Evolutionary conservation across 2,329 filamentous ascomycete genomes (phyloP), one percentile per base, ranked within the genome.

Genomic region (Elsinoe perseae): DNA sequence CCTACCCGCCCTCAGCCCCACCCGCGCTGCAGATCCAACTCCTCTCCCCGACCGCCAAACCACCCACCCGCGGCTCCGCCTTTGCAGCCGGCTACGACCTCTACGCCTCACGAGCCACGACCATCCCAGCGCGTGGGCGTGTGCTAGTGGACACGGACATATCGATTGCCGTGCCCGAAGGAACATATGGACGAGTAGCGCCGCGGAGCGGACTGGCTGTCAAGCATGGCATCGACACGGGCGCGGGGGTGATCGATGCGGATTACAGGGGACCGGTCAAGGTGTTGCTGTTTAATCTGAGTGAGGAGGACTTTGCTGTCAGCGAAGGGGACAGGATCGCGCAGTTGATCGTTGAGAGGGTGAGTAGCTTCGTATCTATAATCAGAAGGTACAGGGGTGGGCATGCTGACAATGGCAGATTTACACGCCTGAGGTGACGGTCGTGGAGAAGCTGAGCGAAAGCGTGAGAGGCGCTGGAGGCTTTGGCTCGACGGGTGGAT

Each of bases 241-340:
- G 95, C 60, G 93, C 93, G 0, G 93, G 93, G 56, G 93, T 98
- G 61, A 97, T 98, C 65, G 93, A 98, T 72, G 91, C 92, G 30
- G 93, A 98, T 73, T 98, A 98, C 77, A 82, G 93, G 32, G 93
- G 93, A 18, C 87, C 87, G 63, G 86, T 98, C 66, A 95, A 95
- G 77, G 87, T 98, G 23, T 79, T 98, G 63, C 81, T 98, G 54
- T 97, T 97, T 73, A 98, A 98, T 75, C 85, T 95, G 71, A 80
- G 80, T 53, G 90, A 95, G 52, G 73, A 75, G 38, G 90, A 95
- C 69, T 97, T 95, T 68, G 77, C 75, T 43, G 77, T 98, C 62
- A 85, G 86, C 66, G 84, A 86, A 68, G 92, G 92, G 50, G 93
- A 98, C 72, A 86, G 93, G 54, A 77, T 98, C 66, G 95, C 93